These are phyloP conservation scores for Dorcoceras hygrometricum DNA, from an alignment of 257 asterid genomes.

Conservation along the genomic window DNA sequence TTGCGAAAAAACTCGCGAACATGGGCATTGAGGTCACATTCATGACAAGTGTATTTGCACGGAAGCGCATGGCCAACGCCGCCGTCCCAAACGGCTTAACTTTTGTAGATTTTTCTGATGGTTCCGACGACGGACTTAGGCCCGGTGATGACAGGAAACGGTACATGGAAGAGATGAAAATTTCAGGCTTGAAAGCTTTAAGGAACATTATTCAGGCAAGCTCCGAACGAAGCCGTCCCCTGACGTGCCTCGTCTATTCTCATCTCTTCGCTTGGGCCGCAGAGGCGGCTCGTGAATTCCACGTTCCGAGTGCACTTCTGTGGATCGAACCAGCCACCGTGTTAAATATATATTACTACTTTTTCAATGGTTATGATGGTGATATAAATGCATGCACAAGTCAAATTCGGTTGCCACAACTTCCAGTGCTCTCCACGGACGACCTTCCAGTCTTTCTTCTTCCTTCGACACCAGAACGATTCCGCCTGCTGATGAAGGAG, in stretches of 20 bases:
- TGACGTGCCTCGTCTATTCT: conserved; percentile 46
- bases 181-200: conserved; percentile 33
- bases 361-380: conserved; percentile 44
- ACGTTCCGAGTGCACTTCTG: conserved; percentile 50
- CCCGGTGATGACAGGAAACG: conserved; percentile 14
- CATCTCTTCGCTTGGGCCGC: conserved; percentile 56
- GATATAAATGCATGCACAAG: conserved; percentile 10
- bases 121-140: conserved; percentile 45
- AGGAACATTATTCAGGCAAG: conserved; percentile 24
- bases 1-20: conserved; percentile 43
- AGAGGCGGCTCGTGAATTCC: conserved; percentile 44
- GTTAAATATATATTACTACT: conserved; percentile 43
- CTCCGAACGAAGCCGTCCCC: conserved; percentile 35
- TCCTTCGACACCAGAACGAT: conserved; percentile 28
- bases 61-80: conserved; percentile 31
- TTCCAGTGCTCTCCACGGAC: conserved; percentile 30
- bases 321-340: conserved; percentile 70
- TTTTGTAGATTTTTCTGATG: conserved; percentile 49
- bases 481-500: conserved; percentile 28
- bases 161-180: conserved; percentile 28
- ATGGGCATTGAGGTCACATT: conserved; percentile 55
- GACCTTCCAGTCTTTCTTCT: conserved; percentile 59
- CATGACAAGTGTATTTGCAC: conserved; percentile 42
- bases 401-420: conserved; percentile 41
- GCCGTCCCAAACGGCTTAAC: conserved; percentile 27